These are phyloP conservation scores for Fragaria vesca DNA, from an alignment of 306 rosid species.

Conservation along the genomic window DNA sequence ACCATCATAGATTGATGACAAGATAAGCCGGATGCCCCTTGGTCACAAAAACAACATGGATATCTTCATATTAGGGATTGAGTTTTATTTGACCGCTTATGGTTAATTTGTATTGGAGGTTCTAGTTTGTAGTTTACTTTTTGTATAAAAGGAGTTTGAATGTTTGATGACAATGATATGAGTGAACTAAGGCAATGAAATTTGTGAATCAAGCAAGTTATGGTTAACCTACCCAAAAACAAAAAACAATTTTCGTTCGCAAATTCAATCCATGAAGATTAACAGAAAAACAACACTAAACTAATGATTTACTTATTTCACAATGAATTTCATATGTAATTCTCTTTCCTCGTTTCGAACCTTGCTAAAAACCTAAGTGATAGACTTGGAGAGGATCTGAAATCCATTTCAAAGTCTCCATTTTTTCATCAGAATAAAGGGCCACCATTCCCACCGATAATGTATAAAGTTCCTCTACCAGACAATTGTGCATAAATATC, in stretches of 20 bases:
- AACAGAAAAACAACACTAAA: too few species aligned
- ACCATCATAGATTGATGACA: neutral
- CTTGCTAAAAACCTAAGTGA: neutral
- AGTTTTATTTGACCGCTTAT: too few species aligned
- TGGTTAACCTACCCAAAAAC: neutral
- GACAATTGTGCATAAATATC: neutral
- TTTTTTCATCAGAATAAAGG: slow-evolving; percentile 29
- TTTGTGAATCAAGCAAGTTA: neutral
- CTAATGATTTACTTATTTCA: neutral
- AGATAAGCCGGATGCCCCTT: too few species aligned
- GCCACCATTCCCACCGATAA: slow-evolving; percentile 38
- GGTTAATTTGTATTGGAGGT: too few species aligned
- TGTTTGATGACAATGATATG: neutral
- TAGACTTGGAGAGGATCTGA: neutral
- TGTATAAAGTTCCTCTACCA: slow-evolving; percentile 17
- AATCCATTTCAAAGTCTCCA: neutral
- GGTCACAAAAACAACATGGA: too few species aligned
- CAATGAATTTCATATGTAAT: neutral
- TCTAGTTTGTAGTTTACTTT: too few species aligned
- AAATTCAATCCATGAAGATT: neutral
- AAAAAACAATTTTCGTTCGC: neutral
- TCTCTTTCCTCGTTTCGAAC: neutral
- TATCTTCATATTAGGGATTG: too few species aligned
- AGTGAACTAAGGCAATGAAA: neutral
- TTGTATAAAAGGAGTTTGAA: too few species aligned